Conservation (phyloP, 2,329 filamentous ascomycete genomes). For the Talaromyces islandicus region DNA sequence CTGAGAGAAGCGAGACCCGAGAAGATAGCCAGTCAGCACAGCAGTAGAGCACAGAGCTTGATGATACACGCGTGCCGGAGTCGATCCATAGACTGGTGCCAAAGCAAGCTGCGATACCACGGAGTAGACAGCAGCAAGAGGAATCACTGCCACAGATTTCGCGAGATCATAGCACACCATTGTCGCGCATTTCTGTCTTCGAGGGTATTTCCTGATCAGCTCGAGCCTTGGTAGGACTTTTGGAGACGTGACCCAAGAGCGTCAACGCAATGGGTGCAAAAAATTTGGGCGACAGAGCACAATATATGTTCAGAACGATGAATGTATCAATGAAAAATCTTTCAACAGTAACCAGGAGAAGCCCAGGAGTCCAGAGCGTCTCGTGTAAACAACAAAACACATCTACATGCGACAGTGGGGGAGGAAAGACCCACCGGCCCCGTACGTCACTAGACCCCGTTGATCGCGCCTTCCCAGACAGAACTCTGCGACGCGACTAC, state of each 20-base stretch:
- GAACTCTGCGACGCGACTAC: neutral
- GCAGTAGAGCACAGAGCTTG: constrained; percentile 58
- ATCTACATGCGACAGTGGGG: neutral
- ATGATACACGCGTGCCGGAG: constrained; percentile 71
- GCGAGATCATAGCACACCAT: constrained; percentile 14
- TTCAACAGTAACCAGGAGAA: neutral
- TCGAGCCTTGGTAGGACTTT: neutral
- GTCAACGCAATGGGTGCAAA: neutral
- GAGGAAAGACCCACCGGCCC: neutral
- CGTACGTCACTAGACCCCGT: neutral
- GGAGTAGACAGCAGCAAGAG: constrained; percentile 36
- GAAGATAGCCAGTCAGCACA: constrained; percentile 66
- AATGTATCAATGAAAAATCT: neutral
- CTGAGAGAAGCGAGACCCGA: constrained; percentile 49
- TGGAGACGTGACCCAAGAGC: neutral
- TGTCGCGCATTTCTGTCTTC: neutral
- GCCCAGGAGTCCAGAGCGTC: neutral
- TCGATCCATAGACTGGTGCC: constrained; percentile 81
- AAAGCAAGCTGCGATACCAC: constrained; percentile 58
- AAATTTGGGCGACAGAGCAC: neutral
- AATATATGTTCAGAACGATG: neutral
- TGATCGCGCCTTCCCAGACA: neutral
- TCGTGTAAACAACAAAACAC: neutral
- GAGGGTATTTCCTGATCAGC: neutral
- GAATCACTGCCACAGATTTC: constrained; percentile 27